Conservation (phyloP, 805 yeast genomes). For the Wickerhamomyces mucosus region DNA sequence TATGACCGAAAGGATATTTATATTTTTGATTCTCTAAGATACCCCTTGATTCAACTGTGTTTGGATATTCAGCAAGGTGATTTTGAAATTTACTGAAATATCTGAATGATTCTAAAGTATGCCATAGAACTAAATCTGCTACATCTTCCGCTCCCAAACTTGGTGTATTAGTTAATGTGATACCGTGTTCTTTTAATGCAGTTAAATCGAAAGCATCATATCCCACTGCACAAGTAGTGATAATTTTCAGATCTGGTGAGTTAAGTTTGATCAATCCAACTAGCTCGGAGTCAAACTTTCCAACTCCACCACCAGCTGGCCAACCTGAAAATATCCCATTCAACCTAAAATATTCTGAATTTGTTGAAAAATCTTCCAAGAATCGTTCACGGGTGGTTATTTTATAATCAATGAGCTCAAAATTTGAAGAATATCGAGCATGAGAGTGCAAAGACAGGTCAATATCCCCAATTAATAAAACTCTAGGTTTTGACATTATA, state of each 20-base stretch:
- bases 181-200: slow-evolving; percentile 28
- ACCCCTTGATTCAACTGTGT: not conserved
- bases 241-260: slow-evolving; percentile 37
- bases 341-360: not conserved
- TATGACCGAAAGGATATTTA: slow-evolving; percentile 31
- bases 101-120: slow-evolving; percentile 12
- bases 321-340: not conserved
- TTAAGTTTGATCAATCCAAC: slow-evolving; percentile 31
- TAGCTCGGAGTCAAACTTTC: not conserved
- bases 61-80: not conserved
- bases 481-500: slow-evolving; percentile 3
- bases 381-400: not conserved
- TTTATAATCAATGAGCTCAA: not conserved
- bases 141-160: slow-evolving; percentile 47
- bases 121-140: slow-evolving; percentile 54
- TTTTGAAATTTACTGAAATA: not conserved
- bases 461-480: slow-evolving; percentile 35
- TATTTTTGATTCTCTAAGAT: slow-evolving; percentile 5
- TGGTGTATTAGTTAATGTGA: slow-evolving; percentile 39
- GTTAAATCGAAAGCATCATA: slow-evolving; percentile 39
- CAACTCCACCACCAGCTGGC: slow-evolving; percentile 1
- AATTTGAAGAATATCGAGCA: not conserved
- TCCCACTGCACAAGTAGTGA: slow-evolving; percentile 51
- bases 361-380: not conserved
- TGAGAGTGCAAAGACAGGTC: slow-evolving; percentile 26